A percentile compares a stretch with the other conserved stretches of the same genome.
Conservation (phyloP, 1,139 yeast genomes). For the Pichia sp. region DNA sequence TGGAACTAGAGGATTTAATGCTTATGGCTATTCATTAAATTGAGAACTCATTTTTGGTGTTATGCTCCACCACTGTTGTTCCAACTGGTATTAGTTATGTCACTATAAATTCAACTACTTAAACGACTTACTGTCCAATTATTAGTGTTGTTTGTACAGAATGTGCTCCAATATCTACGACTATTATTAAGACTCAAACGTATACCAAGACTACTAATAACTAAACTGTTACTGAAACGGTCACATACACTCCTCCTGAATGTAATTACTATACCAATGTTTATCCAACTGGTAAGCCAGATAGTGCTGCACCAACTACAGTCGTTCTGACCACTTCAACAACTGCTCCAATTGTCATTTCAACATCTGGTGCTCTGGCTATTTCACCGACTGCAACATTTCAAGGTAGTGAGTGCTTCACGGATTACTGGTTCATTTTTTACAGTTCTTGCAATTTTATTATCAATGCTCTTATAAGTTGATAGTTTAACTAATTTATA, state of each 20-base stretch:
- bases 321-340: constrained; percentile 7
- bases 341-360: constrained; percentile 13
- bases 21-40: no score
- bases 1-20: no score
- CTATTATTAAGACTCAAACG: constrained; percentile 30
- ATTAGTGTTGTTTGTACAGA: constrained; percentile 16
- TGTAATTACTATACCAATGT: constrained; percentile 17
- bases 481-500: neutral
- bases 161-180: constrained; percentile 19
- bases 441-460: constrained; percentile 17
- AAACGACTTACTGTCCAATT: constrained; percentile 44
- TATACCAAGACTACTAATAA: constrained; percentile 21
- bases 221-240: constrained; percentile 10
- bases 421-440: constrained; percentile 26
- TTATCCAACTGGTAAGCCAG: constrained; percentile 26
- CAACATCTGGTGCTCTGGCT: constrained; percentile 19
- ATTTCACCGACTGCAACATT: constrained; percentile 8
- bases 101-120: constrained; percentile 31
- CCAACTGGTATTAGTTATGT: constrained; percentile 41
- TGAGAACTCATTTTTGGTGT: no score
- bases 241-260: constrained; percentile 22
- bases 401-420: constrained; percentile 27
- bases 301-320: constrained; percentile 23
- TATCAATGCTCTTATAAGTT: constrained; percentile 15
- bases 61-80: constrained; percentile 30